Percentiles rank a stretch among this genome's conserved stretches.
These are phyloP conservation scores for Mortierella sp. DNA, from an alignment of 371 early-diverging fungal species.

Conservation along the genomic window DNA sequence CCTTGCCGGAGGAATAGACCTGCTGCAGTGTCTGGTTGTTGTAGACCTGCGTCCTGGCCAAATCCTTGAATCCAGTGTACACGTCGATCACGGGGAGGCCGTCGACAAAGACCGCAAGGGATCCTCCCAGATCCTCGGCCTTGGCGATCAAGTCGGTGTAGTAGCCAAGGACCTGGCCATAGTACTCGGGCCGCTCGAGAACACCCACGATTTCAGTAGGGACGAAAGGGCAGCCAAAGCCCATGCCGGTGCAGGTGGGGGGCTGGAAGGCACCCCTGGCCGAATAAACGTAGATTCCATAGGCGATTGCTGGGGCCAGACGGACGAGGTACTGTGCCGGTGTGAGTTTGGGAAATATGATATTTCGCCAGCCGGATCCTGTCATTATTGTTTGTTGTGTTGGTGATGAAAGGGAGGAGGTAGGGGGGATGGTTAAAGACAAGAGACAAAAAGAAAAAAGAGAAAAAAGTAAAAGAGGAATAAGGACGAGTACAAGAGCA, in stretches of 20 bases:
- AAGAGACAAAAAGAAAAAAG: not conserved
- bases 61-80: constrained; percentile 74
- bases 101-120: constrained; percentile 67
- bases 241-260: constrained; percentile 21
- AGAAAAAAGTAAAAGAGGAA: not conserved
- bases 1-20: constrained; percentile 78
- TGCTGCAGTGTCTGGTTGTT: constrained; percentile 70
- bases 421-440: not conserved
- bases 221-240: constrained; percentile 20
- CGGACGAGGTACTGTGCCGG: constrained; percentile 32
- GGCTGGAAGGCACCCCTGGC: constrained; percentile 37
- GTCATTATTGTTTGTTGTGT: not conserved
- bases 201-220: constrained; percentile 34
- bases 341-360: constrained; percentile 27
- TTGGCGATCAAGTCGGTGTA: constrained; percentile 56
- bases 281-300: constrained; percentile 22
- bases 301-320: constrained; percentile 37
- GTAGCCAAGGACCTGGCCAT: constrained; percentile 42
- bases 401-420: not conserved
- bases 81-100: constrained; percentile 72
- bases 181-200: constrained; percentile 46
- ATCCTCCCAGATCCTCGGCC: constrained; percentile 67
- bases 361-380: not conserved
- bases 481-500: not conserved
- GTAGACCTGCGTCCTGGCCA: constrained; percentile 58